Conservation (phyloP, 2,329 filamentous ascomycete species). For the Trichoderma sp. region DNA sequence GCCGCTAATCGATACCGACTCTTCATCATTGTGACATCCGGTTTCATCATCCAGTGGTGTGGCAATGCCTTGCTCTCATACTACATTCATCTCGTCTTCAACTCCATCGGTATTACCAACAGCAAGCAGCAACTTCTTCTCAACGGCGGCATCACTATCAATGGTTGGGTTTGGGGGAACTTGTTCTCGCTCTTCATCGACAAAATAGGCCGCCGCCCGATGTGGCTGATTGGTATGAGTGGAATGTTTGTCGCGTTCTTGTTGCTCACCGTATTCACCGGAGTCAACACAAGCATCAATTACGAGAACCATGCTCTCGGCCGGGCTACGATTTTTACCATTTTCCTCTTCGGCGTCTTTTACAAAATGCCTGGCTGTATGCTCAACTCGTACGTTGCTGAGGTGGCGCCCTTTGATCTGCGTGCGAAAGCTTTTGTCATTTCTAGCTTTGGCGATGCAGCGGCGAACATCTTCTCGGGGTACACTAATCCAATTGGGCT, state of each 20-base stretch:
- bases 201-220: conserved; percentile 3
- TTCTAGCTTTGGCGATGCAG: conserved; percentile 17
- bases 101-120: neutral
- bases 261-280: conserved; percentile 10
- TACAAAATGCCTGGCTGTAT: conserved; percentile 19
- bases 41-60: conserved; percentile 2
- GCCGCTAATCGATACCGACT: conserved; percentile 10
- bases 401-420: conserved; percentile 15
- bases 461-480: conserved; percentile 13
- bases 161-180: neutral
- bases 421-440: conserved; percentile 19
- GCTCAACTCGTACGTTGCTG: conserved; percentile 19
- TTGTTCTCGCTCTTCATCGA: neutral
- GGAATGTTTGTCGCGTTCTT: conserved; percentile 17
- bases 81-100: neutral
- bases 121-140: neutral
- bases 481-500: conserved; percentile 9
- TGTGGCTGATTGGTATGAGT: conserved; percentile 21
- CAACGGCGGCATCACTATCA: neutral
- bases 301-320: neutral
- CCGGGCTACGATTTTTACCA: conserved; percentile 13
- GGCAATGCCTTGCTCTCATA: neutral
- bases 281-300: conserved; percentile 9
- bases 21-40: conserved; percentile 17
- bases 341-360: conserved; percentile 16